Evolutionary conservation across 805 yeast species (phyloP), one percentile per base, ranked within the genome.

Genomic region (Torulaspora delbrueckii): DNA sequence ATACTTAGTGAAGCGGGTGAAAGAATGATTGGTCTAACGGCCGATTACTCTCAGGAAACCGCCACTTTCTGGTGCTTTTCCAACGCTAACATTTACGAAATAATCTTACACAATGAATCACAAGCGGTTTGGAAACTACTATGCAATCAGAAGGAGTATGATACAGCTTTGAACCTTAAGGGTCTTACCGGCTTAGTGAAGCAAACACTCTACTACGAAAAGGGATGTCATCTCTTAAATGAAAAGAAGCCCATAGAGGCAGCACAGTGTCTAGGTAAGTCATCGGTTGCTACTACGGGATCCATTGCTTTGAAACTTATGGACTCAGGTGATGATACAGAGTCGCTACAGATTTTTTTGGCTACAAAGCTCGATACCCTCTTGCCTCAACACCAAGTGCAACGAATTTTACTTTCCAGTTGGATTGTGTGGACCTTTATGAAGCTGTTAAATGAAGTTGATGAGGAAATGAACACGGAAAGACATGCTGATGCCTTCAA

Each of bases 31-130:
- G 83, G 83, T 0, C 58, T 79, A 4, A 57, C 74, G 2, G 70
- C 72, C 1, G 95, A 85, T 55, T 63, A 65, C 42, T 48, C 63
- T 3, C 65, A 65, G 36, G 86, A 19, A 4, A 51, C 52, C 4
- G 55, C 58, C 8, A 66, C 98, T 0, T 85, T 71, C 55, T 93
- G 99, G 99, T 64, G 85, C 3, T 86, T 71, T 55, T 78, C 93
- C 0, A 63, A 68, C 9, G 58, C 66, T 4, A 72, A 72, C 40
- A 78, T 93, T 8, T 85, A 75, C 59, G 99, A 93, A 60, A 65
- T 93, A 5, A 73, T 83, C 8, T 69, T 86, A 9, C 74, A 74
- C 28, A 76, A 84, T 57, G 97, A 91, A 62, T 71, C 81, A 4
- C 69, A 75, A 4, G 84, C 84, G 22, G 81, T 90, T 2, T 87